Evolutionary conservation across 1,284 basidiomycete species (phyloP), one percentile per base, ranked within the genome.

Genomic region (Trametes polyzona): DNA sequence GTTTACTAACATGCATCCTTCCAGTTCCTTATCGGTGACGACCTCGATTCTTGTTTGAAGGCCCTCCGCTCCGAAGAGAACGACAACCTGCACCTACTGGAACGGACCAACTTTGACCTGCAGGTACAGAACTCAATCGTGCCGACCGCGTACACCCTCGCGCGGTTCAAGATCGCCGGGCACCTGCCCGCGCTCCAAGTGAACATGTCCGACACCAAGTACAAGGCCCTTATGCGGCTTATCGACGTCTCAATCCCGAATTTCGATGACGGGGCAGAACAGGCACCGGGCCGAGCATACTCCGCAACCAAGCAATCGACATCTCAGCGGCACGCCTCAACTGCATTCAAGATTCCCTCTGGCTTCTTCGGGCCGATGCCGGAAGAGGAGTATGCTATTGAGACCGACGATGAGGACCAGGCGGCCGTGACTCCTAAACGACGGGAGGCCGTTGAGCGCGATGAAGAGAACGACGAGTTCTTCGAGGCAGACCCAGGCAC

Each of bases 131-230:
- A 92, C 69, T 98, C 95, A 2, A 99, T 99, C 65, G 87, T 98
- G 29, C 89, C 94, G 0, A 88, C 87, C 55, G 93, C 89, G 5
- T 83, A 92, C 35, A 96, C 86, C 62, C 81, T 99, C 41, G 87
- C 96, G 8, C 84, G 91, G 40, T 92, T 98, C 83, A 99, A 97
- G 74, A 82, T 99, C 52, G 88, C 93, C 1, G 97, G 96, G 10
- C 91, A 90, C 60, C 76, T 99, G 53, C 96, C 97, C 1, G 86
- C 85, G 40, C 80, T 99, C 6, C 89, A 93, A 67, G 82, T 98
- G 71, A 99, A 99, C 74, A 83, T 99, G 61, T 99, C 97, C 6
- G 97, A 99, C 66, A 82, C 83, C 21, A 99, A 99, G 74, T 99
- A 99, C 77, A 94, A 96, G 74, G 86, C 90, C 3, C 76, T 99